Conservation (phyloP, 2,329 filamentous ascomycete species). For the Talaromyces marneffei region DNA sequence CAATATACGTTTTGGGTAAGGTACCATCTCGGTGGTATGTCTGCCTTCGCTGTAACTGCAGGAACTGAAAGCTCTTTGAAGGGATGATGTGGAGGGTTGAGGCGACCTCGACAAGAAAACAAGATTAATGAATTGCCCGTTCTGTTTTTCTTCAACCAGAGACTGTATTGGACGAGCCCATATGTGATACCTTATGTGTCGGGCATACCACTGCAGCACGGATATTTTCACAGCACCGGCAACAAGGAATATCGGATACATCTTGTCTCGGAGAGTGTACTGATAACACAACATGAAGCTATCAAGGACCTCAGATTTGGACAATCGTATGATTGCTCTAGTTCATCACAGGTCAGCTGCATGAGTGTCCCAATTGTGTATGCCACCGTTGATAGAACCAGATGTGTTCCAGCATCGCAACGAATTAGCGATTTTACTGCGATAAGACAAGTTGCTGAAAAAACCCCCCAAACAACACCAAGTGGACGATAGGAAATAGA, state of each 20-base stretch:
- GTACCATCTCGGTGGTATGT: not conserved
- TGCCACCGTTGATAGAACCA: not conserved
- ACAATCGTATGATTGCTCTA: not conserved
- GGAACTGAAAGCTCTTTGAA: too few species aligned
- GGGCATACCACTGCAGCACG: too few species aligned
- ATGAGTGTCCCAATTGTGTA: not conserved
- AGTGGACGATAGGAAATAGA: too few species aligned
- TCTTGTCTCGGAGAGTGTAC: not conserved
- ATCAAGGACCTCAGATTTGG: not conserved
- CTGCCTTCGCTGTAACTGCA: too few species aligned
- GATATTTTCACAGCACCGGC: too few species aligned
- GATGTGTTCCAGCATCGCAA: not conserved
- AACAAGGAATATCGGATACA: not conserved
- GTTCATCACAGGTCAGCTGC: not conserved
- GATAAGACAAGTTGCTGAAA: too few species aligned
- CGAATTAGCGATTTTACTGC: too few species aligned
- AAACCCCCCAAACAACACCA: not conserved
- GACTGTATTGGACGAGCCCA: not conserved
- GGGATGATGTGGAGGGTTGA: too few species aligned
- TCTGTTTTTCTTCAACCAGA: too few species aligned
- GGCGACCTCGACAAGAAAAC: too few species aligned
- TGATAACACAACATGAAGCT: not conserved
- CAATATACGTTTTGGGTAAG: not conserved
- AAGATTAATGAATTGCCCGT: too few species aligned
- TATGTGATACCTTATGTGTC: not conserved